Evolutionary conservation across 2,329 filamentous ascomycete species (phyloP), one percentile per base, ranked within the genome.

Genomic region (Pseudocercospora ulei): DNA sequence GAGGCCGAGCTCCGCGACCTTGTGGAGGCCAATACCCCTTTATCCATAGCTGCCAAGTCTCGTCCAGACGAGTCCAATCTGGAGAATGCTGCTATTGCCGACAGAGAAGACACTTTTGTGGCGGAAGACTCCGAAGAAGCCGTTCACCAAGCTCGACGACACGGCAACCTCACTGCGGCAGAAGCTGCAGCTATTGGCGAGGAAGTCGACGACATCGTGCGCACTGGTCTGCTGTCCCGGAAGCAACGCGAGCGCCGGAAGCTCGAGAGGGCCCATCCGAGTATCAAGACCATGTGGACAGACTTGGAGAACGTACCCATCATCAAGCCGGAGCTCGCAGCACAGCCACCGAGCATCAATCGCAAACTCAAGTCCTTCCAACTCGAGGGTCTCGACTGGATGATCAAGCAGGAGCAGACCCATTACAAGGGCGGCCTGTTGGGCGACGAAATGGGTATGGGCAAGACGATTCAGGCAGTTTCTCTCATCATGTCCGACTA

Each of bases 401-500:
- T 98, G 85, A 76, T 73, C 44, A 78, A 73, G 39, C 93, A 96
- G 71, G 90, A 98, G 59, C 69, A 82, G 62, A 81, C 76, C 0
- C 65, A 80, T 24, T 96, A 87, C 73, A 83, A 78, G 56, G 90
- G 90, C 11, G 90, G 90, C 8, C 69, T 98, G 2, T 72, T 98
- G 1, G 90, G 90, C 43, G 90, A 98, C 53, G 90, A 98, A 63
- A 98, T 98, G 90, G 90, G 90, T 4, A 82, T 98, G 65, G 90
- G 90, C 34, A 98, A 98, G 67, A 98, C 90, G 0, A 96, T 98
- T 35, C 90, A 98, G 62, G 88, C 90, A 2, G 90, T 98, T 11
- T 95, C 88, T 2, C 72, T 98, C 28, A 86, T 98, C 62, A 96
- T 96, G 90, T 95, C 88, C 1, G 87, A 96, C 59, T 95, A 83